Percentiles rank a stretch among this genome's conserved stretches.
These are phyloP conservation scores for Aquilaria yunnanensis DNA, from an alignment of 345 rosid genomes.

Conservation along the genomic window DNA sequence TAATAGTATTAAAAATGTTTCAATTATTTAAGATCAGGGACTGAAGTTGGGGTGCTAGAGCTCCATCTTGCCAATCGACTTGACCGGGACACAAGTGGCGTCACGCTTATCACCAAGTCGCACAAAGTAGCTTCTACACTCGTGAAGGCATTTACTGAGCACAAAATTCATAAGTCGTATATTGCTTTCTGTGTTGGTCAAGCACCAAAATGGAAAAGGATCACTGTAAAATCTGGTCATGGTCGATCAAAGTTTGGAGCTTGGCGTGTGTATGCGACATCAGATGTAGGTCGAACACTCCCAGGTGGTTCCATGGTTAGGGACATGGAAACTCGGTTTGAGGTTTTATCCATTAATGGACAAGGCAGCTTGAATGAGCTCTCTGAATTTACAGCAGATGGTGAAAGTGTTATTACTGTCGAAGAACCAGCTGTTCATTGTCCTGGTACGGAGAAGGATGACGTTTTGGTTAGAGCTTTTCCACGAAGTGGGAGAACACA, in stretches of 20 bases:
- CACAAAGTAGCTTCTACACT: constrained; percentile 81
- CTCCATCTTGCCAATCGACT: constrained; percentile 85
- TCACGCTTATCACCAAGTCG: constrained; percentile 76
- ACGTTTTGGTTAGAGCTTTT: constrained; percentile 67
- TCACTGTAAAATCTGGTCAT: constrained; percentile 77
- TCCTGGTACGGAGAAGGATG: constrained; percentile 27
- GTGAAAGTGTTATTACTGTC: constrained; percentile 28
- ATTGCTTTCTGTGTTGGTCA: constrained; percentile 62
- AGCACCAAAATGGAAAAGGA: constrained; percentile 59
- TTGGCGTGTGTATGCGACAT: constrained; percentile 79
- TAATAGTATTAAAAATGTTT: constrained; percentile 8
- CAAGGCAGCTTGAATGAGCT: constrained; percentile 12
- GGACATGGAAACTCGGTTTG: constrained; percentile 85
- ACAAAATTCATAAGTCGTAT: constrained; percentile 65
- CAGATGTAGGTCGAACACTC: constrained; percentile 62
- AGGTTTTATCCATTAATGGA: constrained; percentile 60
- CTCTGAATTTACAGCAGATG: constrained; percentile 19
- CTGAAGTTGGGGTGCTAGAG: constrained; percentile 24
- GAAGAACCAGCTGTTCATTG: constrained; percentile 34
- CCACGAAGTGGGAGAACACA: constrained; percentile 89
- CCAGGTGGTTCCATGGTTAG: constrained; percentile 83
- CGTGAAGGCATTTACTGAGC: constrained; percentile 79
- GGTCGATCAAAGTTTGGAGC: constrained; percentile 91
- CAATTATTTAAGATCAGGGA: constrained; percentile 22
- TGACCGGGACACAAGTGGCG: constrained; percentile 91